Percentiles rank a stretch among this genome's conserved stretches.
Evolutionary conservation across 179 eudicot genomes (phyloP).

Genomic region (Vitellaria paradoxa): DNA sequence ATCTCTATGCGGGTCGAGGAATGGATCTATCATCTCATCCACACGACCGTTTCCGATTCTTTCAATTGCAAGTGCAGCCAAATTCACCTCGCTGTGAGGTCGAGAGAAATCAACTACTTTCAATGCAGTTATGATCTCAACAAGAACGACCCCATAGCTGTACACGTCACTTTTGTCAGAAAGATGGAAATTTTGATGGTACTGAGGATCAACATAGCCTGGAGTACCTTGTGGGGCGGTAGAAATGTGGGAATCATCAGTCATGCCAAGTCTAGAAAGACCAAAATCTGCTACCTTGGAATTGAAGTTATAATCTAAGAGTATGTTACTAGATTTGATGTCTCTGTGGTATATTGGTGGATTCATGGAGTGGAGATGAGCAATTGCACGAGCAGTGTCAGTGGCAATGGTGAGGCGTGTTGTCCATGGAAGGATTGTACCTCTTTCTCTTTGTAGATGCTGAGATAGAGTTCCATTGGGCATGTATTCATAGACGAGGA

Average conservation of each 20-base stretch:
- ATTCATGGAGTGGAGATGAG: slow-evolving; percentile 59
- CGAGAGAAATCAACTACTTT: slow-evolving; percentile 86
- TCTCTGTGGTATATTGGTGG: slow-evolving; percentile 73
- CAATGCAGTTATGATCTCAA: slow-evolving; percentile 80
- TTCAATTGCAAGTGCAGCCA: slow-evolving; percentile 88
- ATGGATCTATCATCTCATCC: slow-evolving; percentile 82
- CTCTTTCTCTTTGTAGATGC: slow-evolving; percentile 63
- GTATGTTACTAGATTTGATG: slow-evolving; percentile 64
- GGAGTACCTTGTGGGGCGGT: slow-evolving; percentile 83
- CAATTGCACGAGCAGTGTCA: slow-evolving; percentile 63
- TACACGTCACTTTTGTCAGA: slow-evolving; percentile 90
- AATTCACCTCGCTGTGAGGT: slow-evolving; percentile 69
- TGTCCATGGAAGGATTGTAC: slow-evolving; percentile 81
- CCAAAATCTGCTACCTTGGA: slow-evolving; percentile 73
- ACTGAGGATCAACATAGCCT: slow-evolving; percentile 68
- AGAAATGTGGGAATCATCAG: slow-evolving; percentile 56
- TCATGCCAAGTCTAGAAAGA: slow-evolving; percentile 59
- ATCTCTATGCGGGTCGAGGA: slow-evolving; percentile 72
- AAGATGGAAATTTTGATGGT: slow-evolving; percentile 67
- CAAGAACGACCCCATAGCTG: slow-evolving; percentile 92
- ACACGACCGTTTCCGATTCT: slow-evolving; percentile 77
- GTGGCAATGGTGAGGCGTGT: slow-evolving; percentile 52
- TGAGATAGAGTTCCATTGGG: slow-evolving; percentile 85
- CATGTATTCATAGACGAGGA: slow-evolving; percentile 91
- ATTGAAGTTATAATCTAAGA: slow-evolving; percentile 41